phyloP scores from a whole-genome alignment of 2,329 filamentous ascomycete genomes.

The Rhytidhysteron rufulum region DNA sequence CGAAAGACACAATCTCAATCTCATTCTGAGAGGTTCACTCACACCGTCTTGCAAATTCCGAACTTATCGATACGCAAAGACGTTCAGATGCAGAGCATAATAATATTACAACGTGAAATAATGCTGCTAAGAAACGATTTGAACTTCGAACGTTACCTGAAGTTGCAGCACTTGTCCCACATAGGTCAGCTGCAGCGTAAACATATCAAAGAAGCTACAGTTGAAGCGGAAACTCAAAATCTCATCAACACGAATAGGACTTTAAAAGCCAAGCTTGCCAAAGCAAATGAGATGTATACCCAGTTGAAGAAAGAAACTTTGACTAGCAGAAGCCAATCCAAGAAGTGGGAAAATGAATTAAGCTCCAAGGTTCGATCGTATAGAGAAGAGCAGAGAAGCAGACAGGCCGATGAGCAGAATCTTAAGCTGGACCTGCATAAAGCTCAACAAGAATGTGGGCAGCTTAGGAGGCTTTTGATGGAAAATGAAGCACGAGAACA shows the following conservation, averaged over 20 bases:
- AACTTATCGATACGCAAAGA: constrained; percentile 36
- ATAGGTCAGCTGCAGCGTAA: constrained; percentile 74
- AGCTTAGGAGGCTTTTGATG: constrained; percentile 63
- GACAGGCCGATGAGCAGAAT: constrained; percentile 54
- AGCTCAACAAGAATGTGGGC: constrained; percentile 58
- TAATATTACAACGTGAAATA: constrained; percentile 66
- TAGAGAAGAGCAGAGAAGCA: constrained; percentile 67
- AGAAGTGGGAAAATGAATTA: constrained; percentile 74
- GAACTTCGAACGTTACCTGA: constrained; percentile 79
- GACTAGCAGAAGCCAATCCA: constrained; percentile 66
- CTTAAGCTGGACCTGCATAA: constrained; percentile 57
- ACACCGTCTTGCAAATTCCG: constrained; percentile 28
- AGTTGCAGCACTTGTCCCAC: constrained; percentile 76
- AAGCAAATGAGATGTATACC: constrained; percentile 66
- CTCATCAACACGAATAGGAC: constrained; percentile 72
- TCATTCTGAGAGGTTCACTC: constrained; percentile 19
- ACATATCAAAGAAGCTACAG: constrained; percentile 71
- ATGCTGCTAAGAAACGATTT: constrained; percentile 74
- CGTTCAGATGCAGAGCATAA: constrained; percentile 33
- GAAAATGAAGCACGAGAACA: constrained; percentile 67
- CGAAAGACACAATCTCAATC: neutral
- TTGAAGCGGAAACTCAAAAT: constrained; percentile 78
- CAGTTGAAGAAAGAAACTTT: constrained; percentile 70
- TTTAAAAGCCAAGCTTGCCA: constrained; percentile 67
- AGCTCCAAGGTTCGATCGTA: constrained; percentile 62